Percentiles rank a stretch among this genome's conserved stretches.
Evolutionary conservation across 2,329 filamentous ascomycete species (phyloP).

Genomic region (Trichoderma aggressivum): DNA sequence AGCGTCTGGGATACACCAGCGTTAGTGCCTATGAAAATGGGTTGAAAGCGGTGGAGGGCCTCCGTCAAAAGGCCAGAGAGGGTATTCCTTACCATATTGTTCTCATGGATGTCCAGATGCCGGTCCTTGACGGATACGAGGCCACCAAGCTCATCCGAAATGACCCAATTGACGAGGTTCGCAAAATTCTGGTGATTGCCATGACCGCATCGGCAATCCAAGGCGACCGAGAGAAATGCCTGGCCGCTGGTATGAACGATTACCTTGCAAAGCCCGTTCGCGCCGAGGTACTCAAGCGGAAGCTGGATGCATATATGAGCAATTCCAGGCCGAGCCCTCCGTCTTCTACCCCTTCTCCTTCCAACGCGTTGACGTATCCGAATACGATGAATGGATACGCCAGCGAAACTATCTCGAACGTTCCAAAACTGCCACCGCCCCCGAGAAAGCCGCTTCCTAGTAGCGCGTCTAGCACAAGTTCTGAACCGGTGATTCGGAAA

Average conservation of each 20-base stretch:
- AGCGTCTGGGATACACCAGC: slow-evolving; percentile 73
- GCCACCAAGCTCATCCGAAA: slow-evolving; percentile 79
- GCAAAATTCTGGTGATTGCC: slow-evolving; percentile 86
- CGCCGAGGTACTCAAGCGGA: slow-evolving; percentile 78
- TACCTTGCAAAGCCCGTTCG: slow-evolving; percentile 95
- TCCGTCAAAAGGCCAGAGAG: slow-evolving; percentile 68
- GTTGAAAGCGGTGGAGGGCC: slow-evolving; percentile 78
- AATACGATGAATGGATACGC: slow-evolving; percentile 13
- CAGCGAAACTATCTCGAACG: not conserved
- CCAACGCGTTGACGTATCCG: not conserved
- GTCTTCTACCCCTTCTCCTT: slow-evolving; percentile 2
- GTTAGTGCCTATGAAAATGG: slow-evolving; percentile 91
- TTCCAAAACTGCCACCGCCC: slow-evolving; percentile 14
- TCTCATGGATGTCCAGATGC: slow-evolving; percentile 97
- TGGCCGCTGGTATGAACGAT: slow-evolving; percentile 97
- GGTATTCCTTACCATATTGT: slow-evolving; percentile 82
- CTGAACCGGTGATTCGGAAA: slow-evolving; percentile 14
- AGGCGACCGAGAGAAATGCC: slow-evolving; percentile 88
- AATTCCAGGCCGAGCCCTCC: slow-evolving; percentile 15
- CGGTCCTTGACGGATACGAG: slow-evolving; percentile 86
- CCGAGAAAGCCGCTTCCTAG: slow-evolving; percentile 18
- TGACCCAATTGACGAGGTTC: slow-evolving; percentile 71
- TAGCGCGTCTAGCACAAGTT: slow-evolving; percentile 4
- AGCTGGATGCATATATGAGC: slow-evolving; percentile 61
- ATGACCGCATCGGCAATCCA: slow-evolving; percentile 97